Conservation (phyloP, 768 basidiomycete species). For the Coprinopsis sp. region DNA sequence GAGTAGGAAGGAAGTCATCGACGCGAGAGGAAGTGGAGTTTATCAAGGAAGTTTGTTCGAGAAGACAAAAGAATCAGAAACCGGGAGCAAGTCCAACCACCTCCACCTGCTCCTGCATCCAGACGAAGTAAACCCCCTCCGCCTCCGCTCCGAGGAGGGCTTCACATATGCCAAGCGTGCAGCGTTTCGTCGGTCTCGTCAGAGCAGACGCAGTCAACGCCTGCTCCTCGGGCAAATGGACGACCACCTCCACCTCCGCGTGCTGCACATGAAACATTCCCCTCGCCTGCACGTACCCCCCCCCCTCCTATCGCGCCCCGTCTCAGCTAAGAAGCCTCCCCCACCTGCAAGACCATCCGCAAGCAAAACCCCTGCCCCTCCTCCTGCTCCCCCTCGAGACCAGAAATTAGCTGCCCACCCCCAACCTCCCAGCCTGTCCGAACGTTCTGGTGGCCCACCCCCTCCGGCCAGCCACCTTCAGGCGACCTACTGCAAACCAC, state of each 20-base stretch:
- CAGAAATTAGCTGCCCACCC: conserved; percentile 19
- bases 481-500: not conserved
- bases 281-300: too few species aligned
- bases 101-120: conserved; percentile 42
- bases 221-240: not conserved
- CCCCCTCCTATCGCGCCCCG: too few species aligned
- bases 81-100: conserved; percentile 40
- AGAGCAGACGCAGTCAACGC: not conserved
- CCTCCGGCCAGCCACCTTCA: conserved; percentile 24
- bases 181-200: conserved; percentile 2
- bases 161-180: not conserved
- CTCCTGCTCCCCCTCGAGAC: conserved; percentile 27
- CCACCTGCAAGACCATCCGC: conserved; percentile 10
- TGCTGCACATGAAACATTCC: not conserved
- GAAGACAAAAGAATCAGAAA: conserved; percentile 34
- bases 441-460: too few species aligned
- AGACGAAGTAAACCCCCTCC: conserved; percentile 28
- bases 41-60: conserved; percentile 77
- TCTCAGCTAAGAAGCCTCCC: conserved; percentile 24
- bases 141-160: conserved; percentile 14
- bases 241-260: not conserved
- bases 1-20: conserved; percentile 68
- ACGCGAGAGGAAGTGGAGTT: conserved; percentile 82
- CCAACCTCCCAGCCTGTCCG: conserved; percentile 31
- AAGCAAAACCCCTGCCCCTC: conserved; percentile 30